Evolutionary conservation across 768 basidiomycete species (phyloP).

Genomic region (Megacollybia marginata): DNA sequence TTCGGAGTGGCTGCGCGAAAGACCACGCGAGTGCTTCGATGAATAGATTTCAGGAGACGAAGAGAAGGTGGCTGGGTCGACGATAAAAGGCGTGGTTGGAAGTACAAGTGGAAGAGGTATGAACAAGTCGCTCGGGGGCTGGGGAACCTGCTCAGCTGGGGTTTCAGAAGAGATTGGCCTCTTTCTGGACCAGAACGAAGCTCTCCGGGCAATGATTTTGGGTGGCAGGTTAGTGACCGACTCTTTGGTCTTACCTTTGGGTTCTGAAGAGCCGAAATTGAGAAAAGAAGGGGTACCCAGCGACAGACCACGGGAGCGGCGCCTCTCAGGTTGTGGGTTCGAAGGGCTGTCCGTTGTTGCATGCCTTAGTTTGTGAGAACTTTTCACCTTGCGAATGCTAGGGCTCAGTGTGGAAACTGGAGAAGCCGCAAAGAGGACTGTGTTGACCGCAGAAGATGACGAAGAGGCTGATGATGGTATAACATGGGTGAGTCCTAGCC

Average conservation of each 20-base stretch:
- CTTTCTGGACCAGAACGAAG: slow-evolving; percentile 65
- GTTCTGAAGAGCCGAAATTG: slow-evolving; percentile 23
- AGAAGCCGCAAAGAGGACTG: slow-evolving; percentile 32
- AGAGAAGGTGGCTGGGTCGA: slow-evolving; percentile 18
- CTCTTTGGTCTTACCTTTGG: slow-evolving; percentile 42
- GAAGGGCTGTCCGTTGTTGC: slow-evolving; percentile 7
- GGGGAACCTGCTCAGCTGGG: slow-evolving; percentile 1
- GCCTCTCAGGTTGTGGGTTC: slow-evolving; percentile 8
- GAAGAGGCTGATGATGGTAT: slow-evolving; percentile 32
- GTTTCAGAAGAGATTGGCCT: slow-evolving; percentile 21
- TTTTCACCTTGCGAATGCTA: slow-evolving; percentile 43
- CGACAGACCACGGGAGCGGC: slow-evolving; percentile 48
- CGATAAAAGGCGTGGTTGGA: slow-evolving; percentile 35
- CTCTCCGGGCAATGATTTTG: slow-evolving; percentile 42
- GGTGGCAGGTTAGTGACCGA: slow-evolving; percentile 21
- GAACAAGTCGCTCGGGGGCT: slow-evolving; percentile 12
- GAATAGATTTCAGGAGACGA: slow-evolving; percentile 10
- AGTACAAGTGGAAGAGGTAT: slow-evolving; percentile 30
- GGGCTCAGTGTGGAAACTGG: slow-evolving; percentile 12
- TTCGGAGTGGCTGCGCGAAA: slow-evolving; percentile 41
- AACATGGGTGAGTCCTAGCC: slow-evolving; percentile 50
- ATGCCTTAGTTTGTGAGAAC: slow-evolving; percentile 34
- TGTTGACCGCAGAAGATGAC: slow-evolving; percentile 39
- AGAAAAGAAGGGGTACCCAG: slow-evolving; percentile 40
- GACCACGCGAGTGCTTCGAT: slow-evolving; percentile 16